Evolutionary conservation across 2,329 filamentous ascomycete genomes (phyloP).

Genomic region (Cercospora berteroae): DNA sequence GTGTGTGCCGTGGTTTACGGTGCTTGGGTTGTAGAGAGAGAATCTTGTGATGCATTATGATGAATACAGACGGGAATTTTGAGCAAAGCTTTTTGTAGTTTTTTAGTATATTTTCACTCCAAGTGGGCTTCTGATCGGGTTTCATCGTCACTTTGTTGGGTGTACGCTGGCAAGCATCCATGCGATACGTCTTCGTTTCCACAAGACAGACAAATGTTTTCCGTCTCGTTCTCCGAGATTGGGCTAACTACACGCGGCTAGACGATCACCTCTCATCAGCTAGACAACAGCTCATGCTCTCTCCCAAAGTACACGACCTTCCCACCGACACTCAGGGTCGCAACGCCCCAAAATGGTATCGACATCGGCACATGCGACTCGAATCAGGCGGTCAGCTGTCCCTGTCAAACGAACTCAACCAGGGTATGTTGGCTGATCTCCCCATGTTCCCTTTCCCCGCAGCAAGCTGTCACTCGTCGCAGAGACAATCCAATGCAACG

Average conservation of each 20-base stretch:
- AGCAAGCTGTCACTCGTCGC: background rate
- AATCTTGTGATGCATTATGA: background rate
- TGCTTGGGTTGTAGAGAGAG: slow-evolving; percentile 9
- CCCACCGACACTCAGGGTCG: background rate
- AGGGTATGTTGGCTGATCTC: background rate
- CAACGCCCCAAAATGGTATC: background rate
- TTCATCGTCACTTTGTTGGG: background rate
- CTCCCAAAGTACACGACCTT: background rate
- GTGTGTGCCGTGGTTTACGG: background rate
- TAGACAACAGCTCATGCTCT: background rate
- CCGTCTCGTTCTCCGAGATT: background rate
- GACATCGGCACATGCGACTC: background rate
- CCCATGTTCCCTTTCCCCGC: background rate
- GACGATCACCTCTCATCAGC: background rate
- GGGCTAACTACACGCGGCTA: background rate
- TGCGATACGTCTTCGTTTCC: background rate
- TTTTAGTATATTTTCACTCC: background rate
- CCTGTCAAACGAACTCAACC: background rate
- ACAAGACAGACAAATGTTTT: background rate
- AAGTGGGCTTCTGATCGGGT: background rate
- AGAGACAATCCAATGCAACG: background rate
- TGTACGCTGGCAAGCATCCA: background rate
- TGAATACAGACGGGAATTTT: background rate
- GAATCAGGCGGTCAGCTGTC: background rate
- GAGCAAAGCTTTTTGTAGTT: background rate